Base-by-base conservation (phyloP, 441 rosid species). In the Euphorbia corollata region DNA sequence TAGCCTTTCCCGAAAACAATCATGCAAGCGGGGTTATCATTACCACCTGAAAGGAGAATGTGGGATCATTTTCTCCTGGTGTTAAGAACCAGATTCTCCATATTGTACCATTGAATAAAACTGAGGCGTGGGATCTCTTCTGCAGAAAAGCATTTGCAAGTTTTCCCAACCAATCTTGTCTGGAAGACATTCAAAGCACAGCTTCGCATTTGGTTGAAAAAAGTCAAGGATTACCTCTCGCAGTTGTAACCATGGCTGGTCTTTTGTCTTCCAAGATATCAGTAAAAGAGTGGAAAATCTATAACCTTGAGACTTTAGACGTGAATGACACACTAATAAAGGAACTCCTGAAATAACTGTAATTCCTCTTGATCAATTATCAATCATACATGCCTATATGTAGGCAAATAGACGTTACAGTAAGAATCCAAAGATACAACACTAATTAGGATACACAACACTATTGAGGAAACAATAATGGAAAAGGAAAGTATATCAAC, bases 191-290 rank as follows among this genome's bases (percentile, higher is more conserved):
- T 2, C 72, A 73, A 51, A 0, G 19, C 0, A 20, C 65, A 11
- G 83, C 85, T 18, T 47, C 63, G 41, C 72, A 69, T 2, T 51
- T 82, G 12, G 59, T 72, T 8, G 71, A 64, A 64, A 75, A 75
- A 70, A 79, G 85, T 24, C 12, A 67, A 61, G 81, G 75, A 48
- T 50, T 78, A 38, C 84, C 79, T 13, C 73, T 80, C 15, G 84
- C 79, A 23, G 68, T 80, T 20, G 81, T 68, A 51, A 54, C 82
- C 16, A 59, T 83, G 36, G 82, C 81, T 13, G 76, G 82, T 20
- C 69, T 75, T 68, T 56, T 79, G 83, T 71, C 73, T 62, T 11
- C 75, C 75, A 59, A 51, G 67, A 10, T 1, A 23, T 22, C 59
- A 11, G 61, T 57, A 34, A n/a, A 51, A 27, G 81, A 82, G 19